phyloP scores from a whole-genome alignment of 2,329 filamentous ascomycete species.

The Alternaria gaisen region DNA sequence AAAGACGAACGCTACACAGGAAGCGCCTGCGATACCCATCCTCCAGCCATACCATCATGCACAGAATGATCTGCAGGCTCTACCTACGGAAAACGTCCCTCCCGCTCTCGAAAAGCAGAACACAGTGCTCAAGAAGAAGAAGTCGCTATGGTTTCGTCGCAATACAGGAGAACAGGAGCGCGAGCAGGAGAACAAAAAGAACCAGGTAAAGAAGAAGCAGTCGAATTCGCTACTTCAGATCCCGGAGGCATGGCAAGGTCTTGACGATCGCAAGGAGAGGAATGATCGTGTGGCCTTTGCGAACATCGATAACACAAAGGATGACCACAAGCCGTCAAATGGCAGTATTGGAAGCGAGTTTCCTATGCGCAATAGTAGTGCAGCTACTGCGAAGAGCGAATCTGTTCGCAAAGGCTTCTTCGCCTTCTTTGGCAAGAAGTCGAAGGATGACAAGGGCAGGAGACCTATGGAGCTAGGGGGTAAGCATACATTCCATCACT shows the following conservation, averaged over 20 bases:
- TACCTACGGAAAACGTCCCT: slow-evolving; percentile 19
- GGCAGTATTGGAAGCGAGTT: slow-evolving; percentile 54
- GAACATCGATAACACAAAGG: slow-evolving; percentile 19
- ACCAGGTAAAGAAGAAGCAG: slow-evolving; percentile 39
- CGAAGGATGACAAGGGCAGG: slow-evolving; percentile 51
- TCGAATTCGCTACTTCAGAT: slow-evolving; percentile 40
- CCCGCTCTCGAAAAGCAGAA: slow-evolving; percentile 36
- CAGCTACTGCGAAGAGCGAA: slow-evolving; percentile 50
- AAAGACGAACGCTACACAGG: slow-evolving; percentile 30
- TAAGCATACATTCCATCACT: slow-evolving; percentile 41
- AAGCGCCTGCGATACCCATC: slow-evolving; percentile 21
- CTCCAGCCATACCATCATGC: slow-evolving; percentile 32
- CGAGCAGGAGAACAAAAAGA: slow-evolving; percentile 36
- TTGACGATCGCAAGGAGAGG: slow-evolving; percentile 48
- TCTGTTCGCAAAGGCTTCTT: slow-evolving; percentile 56
- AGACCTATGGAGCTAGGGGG: slow-evolving; percentile 46
- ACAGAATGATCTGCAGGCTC: slow-evolving; percentile 31
- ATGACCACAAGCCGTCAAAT: slow-evolving; percentile 34
- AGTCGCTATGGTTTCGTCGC: slow-evolving; percentile 58
- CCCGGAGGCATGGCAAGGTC: slow-evolving; percentile 47
- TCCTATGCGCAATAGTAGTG: slow-evolving; percentile 51
- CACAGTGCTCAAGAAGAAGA: slow-evolving; percentile 53
- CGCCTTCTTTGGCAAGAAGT: slow-evolving; percentile 63
- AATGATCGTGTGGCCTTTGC: slow-evolving; percentile 15
- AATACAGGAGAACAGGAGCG: slow-evolving; percentile 44